These are phyloP conservation scores for Jatropha podagrica DNA, from an alignment of 441 rosid species.

Conservation along the genomic window DNA sequence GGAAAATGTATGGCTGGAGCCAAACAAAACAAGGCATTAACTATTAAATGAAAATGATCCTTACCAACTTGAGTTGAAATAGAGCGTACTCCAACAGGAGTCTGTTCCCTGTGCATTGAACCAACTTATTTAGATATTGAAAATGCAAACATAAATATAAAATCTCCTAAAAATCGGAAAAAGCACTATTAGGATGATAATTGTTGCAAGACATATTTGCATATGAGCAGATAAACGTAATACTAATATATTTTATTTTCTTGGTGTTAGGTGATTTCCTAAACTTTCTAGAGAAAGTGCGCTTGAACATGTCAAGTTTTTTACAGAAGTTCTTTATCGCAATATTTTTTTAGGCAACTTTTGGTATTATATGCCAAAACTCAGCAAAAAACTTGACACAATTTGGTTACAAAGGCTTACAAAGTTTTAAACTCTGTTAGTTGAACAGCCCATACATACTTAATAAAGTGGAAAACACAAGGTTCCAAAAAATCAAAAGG, in stretches of 20 bases:
- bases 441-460: background rate
- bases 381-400: background rate
- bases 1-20: background rate
- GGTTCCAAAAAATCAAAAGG: background rate
- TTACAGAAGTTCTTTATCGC: background rate
- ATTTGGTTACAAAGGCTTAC: background rate
- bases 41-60: slow-evolving; percentile 18
- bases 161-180: background rate
- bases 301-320: background rate
- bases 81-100: slow-evolving; percentile 63
- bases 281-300: background rate
- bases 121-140: slow-evolving; percentile 13
- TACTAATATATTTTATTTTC: background rate
- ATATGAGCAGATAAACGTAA: background rate
- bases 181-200: background rate
- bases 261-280: background rate
- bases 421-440: background rate
- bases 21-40: background rate
- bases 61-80: slow-evolving; percentile 92
- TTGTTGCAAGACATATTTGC: background rate
- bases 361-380: background rate
- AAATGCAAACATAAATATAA: background rate
- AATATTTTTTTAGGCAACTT: background rate
- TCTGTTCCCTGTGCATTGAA: slow-evolving; percentile 60
- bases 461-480: background rate